phyloP scores from a whole-genome alignment of 352 stramenopile species.

The Globisporangium iwayamae region DNA sequence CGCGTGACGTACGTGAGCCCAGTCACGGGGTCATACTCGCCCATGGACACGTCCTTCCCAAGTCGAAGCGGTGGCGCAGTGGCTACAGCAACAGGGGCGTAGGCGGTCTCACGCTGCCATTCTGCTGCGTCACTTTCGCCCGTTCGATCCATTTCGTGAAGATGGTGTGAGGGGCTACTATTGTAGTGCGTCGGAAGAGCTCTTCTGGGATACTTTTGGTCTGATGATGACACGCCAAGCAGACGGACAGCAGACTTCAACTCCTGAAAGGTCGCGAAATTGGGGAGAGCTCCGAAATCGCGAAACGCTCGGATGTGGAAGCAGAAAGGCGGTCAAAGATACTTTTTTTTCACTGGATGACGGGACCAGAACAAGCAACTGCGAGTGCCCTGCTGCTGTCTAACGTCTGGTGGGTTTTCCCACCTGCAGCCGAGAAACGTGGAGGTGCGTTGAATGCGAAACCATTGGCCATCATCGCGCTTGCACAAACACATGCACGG shows the following conservation, averaged over 20 bases:
- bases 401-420: too few relatives aligned
- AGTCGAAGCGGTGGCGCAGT: neutral
- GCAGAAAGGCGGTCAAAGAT: neutral
- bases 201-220: too few relatives aligned
- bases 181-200: neutral
- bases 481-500: too few relatives aligned
- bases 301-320: neutral
- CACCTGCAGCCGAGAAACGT: too few relatives aligned
- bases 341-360: neutral
- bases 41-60: constrained; percentile 51
- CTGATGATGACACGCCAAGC: neutral
- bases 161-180: neutral
- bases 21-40: constrained; percentile 49
- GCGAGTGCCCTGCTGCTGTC: too few relatives aligned
- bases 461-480: too few relatives aligned
- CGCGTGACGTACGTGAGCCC: constrained; percentile 66
- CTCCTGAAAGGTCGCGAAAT: neutral
- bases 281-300: neutral
- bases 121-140: constrained; percentile 5
- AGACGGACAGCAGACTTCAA: neutral
- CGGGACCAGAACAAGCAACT: too few relatives aligned
- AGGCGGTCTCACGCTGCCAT: neutral
- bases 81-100: neutral
- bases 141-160: neutral
- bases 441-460: too few relatives aligned